Base-by-base conservation (phyloP, 2,329 filamentous ascomycete species). In the Alternaria triticina region DNA sequence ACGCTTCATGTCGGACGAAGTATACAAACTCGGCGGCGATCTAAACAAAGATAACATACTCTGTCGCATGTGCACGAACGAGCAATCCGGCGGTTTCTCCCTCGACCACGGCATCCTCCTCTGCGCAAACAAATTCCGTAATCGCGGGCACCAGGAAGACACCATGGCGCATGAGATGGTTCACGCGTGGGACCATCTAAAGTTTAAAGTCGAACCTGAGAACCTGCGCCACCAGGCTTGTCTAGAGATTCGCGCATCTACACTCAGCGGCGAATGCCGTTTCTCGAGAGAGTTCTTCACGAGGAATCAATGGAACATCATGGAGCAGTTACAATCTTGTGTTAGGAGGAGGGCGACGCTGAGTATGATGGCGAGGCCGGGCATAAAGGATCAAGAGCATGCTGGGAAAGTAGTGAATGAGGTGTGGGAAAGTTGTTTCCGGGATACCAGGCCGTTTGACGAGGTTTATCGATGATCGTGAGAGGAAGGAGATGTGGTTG, bases 351-450 rank as follows among this genome's bases (percentile, higher is more conserved):
- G 96, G 71, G 96, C 96, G 11, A 89, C 93, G 33, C 82, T 91
- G 70, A 96, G 92, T 22, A 88, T 99, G 71, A 87, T 89, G 83
- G 89, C 88, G 33, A 86, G 96, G 65, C 93, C 94, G 15, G 86
- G 86, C 50, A 96, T 94, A 77, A 92, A 92, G 79, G 92, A 97
- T 80, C 90, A 97, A 73, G 89, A 90, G 13, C 92, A 98, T 70
- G 96, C 96, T 5, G 87, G 89, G 55, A 93, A 91, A 82, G 90
- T 96, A 25, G 93, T 99, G 61, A 96, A 98, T 81, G 91, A 97
- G 81, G 96, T 99, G n/a, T 99, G 95, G 93, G 94, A 97, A 71
- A 97, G 94, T 73, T 99, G 96, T 80, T 99, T 97, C 79, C 84
- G 88, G 55, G 96, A 99, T 81, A 98, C 95, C 5, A 86, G 96